phyloP scores from a whole-genome alignment of 108 stramenopile genomes.

The Discostella stelligeroides region DNA sequence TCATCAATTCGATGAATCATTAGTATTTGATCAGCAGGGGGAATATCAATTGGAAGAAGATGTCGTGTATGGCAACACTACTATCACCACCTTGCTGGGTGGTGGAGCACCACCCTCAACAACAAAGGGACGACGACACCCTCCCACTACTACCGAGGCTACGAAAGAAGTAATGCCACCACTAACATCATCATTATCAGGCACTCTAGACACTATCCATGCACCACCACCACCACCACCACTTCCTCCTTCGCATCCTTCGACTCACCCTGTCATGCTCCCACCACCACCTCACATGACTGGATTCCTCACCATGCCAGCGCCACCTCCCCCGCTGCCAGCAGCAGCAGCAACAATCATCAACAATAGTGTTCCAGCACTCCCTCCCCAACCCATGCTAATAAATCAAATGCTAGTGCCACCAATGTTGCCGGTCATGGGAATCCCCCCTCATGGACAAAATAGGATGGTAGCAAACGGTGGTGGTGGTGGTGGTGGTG shows the following conservation, averaged over 20 bases:
- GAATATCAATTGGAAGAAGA: conserved; percentile 44
- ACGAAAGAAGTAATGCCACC: background rate
- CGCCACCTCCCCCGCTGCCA: conserved; percentile 29
- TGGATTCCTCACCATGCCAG: conserved; percentile 21
- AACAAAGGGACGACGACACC: conserved; percentile 9
- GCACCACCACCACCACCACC: conserved; percentile 41
- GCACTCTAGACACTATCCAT: conserved; percentile 8
- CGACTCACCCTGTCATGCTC: background rate
- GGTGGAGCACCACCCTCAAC: too few relatives aligned
- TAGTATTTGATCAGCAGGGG: conserved; percentile 43
- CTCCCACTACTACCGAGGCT: background rate
- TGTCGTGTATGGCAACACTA: conserved; percentile 14
- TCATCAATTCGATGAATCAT: conserved; percentile 31
- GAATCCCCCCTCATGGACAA: background rate
- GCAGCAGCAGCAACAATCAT: too few relatives aligned
- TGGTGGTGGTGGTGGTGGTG: background rate
- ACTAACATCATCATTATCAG: too few relatives aligned
- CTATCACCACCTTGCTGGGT: conserved; percentile 29
- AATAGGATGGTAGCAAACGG: background rate
- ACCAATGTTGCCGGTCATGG: conserved; percentile 12
- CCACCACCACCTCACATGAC: conserved; percentile 26
- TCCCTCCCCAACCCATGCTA: conserved; percentile 21
- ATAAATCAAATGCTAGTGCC: conserved; percentile 16
- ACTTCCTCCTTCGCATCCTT: too few relatives aligned
- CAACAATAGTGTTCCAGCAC: background rate